These are phyloP conservation scores for Medakamo hakoo DNA, from an alignment of 139 green algal genomes.

Conservation along the genomic window DNA sequence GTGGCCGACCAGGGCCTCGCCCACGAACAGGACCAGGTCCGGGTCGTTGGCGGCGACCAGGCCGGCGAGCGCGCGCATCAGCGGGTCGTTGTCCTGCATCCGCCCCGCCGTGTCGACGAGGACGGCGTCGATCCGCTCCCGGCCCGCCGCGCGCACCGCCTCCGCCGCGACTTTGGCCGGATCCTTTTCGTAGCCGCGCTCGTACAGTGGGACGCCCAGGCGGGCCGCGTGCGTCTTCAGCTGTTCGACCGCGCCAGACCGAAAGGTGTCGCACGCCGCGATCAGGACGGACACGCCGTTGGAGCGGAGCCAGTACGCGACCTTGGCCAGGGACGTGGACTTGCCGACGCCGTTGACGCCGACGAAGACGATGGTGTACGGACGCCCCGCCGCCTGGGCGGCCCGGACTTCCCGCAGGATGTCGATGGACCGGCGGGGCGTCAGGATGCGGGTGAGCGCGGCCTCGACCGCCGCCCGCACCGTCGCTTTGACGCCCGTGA, in stretches of 20 bases:
- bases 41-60: conserved; percentile 88
- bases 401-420: conserved; percentile 52
- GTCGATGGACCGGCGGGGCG: conserved; percentile 48
- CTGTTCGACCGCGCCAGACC: conserved; percentile 94
- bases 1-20: conserved; percentile 96
- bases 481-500: conserved; percentile 65
- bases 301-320: conserved; percentile 90
- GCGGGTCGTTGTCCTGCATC: conserved; percentile 94
- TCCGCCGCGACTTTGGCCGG: conserved; percentile 79
- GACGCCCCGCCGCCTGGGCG: conserved; percentile 36
- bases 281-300: conserved; percentile 69
- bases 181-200: conserved; percentile 98
- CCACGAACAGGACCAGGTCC: conserved; percentile 96
- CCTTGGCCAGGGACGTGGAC: conserved; percentile 95
- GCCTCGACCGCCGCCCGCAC: conserved; percentile 67
- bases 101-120: conserved; percentile 88
- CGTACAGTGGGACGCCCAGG: conserved; percentile 80
- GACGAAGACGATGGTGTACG: conserved; percentile 94
- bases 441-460: conserved; percentile 66
- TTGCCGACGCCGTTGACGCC: conserved; percentile 99
- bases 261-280: conserved; percentile 96
- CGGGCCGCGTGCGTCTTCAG: conserved; percentile 85
- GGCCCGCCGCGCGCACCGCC: conserved; percentile 64
- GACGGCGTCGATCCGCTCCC: conserved; percentile 68
- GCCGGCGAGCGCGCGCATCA: conserved; percentile 92